These are phyloP conservation scores for Rhodomyrtus psidioides DNA, from an alignment of 441 rosid genomes.

Conservation along the genomic window DNA sequence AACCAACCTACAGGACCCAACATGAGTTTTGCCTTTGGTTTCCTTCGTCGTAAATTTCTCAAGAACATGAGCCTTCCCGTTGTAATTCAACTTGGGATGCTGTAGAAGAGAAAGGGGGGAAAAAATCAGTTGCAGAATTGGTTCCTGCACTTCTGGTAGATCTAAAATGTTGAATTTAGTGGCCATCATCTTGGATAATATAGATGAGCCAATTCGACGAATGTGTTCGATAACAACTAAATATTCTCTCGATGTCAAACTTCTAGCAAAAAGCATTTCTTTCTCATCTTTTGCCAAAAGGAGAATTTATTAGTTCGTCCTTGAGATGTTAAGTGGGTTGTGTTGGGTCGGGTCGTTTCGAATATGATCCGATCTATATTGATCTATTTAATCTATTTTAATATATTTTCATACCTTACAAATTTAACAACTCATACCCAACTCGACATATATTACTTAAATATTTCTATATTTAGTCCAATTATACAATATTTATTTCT, in stretches of 20 bases:
- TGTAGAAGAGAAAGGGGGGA: too few relatives aligned
- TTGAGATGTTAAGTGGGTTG: too few relatives aligned
- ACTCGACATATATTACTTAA: too few relatives aligned
- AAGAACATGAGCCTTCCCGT: not conserved
- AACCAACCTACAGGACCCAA: not conserved
- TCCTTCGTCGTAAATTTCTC: not conserved
- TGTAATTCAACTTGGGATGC: not conserved
- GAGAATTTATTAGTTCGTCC: not conserved
- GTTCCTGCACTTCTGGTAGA: not conserved
- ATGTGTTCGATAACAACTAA: not conserved
- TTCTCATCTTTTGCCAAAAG: not conserved
- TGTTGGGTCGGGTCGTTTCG: too few relatives aligned
- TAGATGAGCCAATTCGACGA: not conserved
- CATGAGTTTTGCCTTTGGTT: not conserved
- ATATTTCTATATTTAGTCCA: too few relatives aligned
- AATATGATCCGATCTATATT: too few relatives aligned
- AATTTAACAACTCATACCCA: too few relatives aligned
- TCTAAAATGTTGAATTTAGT: not conserved
- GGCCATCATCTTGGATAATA: not conserved
- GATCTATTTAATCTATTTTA: too few relatives aligned
- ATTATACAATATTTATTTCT: too few relatives aligned
- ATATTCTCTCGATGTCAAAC: fast-evolving
- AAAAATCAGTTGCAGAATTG: not conserved
- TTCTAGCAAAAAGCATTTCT: not conserved
- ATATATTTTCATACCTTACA: too few relatives aligned